Evolutionary conservation across 768 basidiomycete genomes (phyloP).

Genomic region (Pisolithus sp.): DNA sequence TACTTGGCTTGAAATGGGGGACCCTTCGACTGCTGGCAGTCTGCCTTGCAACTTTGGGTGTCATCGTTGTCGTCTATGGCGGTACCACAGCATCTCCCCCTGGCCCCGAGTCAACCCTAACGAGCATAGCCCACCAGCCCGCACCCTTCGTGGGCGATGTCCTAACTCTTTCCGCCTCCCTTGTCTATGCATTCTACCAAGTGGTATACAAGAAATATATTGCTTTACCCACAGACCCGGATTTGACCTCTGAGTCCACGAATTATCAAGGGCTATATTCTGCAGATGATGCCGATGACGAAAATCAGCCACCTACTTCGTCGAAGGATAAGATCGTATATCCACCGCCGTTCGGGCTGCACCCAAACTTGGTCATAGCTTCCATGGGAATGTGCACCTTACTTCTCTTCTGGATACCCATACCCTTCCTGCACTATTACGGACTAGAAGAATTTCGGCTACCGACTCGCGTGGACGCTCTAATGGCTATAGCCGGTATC

Average conservation of each 20-base stretch:
- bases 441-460: constrained; percentile 61
- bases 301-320: constrained; percentile 6
- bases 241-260: constrained; percentile 33
- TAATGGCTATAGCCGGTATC: constrained; percentile 58
- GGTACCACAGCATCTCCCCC: constrained; percentile 34
- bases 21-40: constrained; percentile 64
- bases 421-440: constrained; percentile 65
- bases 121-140: constrained; percentile 19
- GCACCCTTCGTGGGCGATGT: constrained; percentile 68
- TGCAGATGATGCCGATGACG: constrained; percentile 27
- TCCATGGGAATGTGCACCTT: constrained; percentile 75
- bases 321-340: constrained; percentile 34
- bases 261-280: constrained; percentile 42
- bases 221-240: constrained; percentile 61
- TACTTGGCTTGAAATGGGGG: constrained; percentile 62
- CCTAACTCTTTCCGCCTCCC: constrained; percentile 64
- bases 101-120: constrained; percentile 10
- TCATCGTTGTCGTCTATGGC: constrained; percentile 80
- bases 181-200: constrained; percentile 74
- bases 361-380: constrained; percentile 78
- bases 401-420: constrained; percentile 68
- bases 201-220: constrained; percentile 80
- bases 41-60: constrained; percentile 72
- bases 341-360: constrained; percentile 74
- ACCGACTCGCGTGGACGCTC: constrained; percentile 45